Evolutionary conservation across 257 asterid species (phyloP), one percentile per base, ranked within the genome.

Genomic region (Nicotiana sylvestris): DNA sequence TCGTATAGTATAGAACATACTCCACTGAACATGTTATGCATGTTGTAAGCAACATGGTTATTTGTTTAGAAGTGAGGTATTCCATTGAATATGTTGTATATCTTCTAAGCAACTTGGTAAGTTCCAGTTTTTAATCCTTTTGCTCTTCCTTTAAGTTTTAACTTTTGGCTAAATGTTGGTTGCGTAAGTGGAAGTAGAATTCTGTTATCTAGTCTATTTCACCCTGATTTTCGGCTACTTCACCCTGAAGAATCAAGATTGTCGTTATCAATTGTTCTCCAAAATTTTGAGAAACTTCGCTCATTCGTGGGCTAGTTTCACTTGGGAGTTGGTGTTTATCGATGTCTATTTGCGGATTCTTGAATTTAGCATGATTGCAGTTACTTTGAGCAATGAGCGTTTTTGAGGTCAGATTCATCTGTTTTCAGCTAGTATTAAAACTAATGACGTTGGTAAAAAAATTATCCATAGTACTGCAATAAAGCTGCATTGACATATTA

Each of bases 71-170:
- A 11, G 6, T 70, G 58, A 43, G 78, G 25, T n/a, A 43, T 53
- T 39, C 33, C 0, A 46, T 72, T 74, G 61, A 27, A 25, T 74
- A 74, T 74, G 80, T 74, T 74, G 6, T 6, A 61, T 49, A 49
- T 74, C 62, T 74, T 49, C 62, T 74, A 49, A 74, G 62, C 79
- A 49, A 74, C 3, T 33, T 49, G n/a, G 78, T 70, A 11, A 69
- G 21, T 55, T 70, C 60, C 32, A 70, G 33, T 17, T 70, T 11
- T 70, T 66, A 16, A 33, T 66, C 60, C 60, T 9, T 72, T 72
- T 25, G 62, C 62, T 49, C 62, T 74, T 74, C 80, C 80, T 49
- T 74, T 21, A 27, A 74, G 80, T 25, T 49, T 25, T 49, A 4
- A 27, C 27, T 27, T 74, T 74, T 25, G 79, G 39, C 39, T 49